These are phyloP conservation scores for Cyclospora cayetanensis DNA, from an alignment of 169 alveolate species.

Conservation along the genomic window DNA sequence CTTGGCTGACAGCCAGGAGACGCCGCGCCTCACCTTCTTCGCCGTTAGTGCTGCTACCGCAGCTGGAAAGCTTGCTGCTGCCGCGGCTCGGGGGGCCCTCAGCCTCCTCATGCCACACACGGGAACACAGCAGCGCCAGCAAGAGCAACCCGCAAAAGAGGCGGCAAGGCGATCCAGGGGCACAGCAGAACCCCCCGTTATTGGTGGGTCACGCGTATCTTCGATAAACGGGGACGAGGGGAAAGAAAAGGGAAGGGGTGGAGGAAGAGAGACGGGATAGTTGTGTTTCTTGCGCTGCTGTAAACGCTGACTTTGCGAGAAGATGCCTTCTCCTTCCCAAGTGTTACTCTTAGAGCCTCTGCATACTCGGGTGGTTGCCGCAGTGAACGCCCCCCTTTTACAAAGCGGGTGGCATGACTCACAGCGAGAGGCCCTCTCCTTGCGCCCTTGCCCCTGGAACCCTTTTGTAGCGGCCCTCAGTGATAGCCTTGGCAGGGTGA, in stretches of 20 bases:
- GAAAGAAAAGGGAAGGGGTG: neutral
- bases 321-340: neutral
- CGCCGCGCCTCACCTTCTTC: neutral
- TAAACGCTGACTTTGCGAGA: neutral
- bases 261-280: neutral
- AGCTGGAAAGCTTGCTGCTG: constrained; percentile 17
- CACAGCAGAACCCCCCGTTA: neutral
- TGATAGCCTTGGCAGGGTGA: neutral
- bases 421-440: neutral
- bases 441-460: constrained; percentile 5
- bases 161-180: neutral
- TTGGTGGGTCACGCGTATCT: no score
- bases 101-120: neutral
- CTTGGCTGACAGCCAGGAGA: neutral
- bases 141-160: neutral
- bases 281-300: neutral
- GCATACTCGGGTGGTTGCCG: neutral
- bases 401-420: neutral
- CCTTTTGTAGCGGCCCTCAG: neutral
- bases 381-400: constrained; percentile 4
- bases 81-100: constrained; percentile 9
- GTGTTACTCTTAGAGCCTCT: neutral
- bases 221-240: no score
- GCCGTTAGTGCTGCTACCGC: neutral
- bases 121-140: neutral